phyloP scores from a whole-genome alignment of 2,329 filamentous ascomycete genomes.

The Plenodomus lindquistii region DNA sequence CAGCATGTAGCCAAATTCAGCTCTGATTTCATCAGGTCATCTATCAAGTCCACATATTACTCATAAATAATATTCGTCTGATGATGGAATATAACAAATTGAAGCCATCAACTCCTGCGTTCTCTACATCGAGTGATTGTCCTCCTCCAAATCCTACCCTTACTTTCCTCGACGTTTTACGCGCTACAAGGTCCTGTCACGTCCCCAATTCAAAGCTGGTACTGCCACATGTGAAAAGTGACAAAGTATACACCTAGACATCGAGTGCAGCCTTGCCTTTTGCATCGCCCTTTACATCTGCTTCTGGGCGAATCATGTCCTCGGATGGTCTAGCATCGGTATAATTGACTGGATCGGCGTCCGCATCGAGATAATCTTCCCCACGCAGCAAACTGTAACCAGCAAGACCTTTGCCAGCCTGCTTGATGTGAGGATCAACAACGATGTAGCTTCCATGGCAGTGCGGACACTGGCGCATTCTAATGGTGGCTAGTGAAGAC shows the following conservation, averaged over 20 bases:
- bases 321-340: constrained; percentile 7
- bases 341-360: constrained; percentile 18
- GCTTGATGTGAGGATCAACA: background rate
- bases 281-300: constrained; percentile 3
- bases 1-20: too few relatives aligned
- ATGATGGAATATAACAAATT: too few relatives aligned
- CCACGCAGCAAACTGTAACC: constrained; percentile 21
- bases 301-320: constrained; percentile 9
- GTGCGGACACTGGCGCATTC: constrained; percentile 19
- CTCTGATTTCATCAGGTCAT: too few relatives aligned
- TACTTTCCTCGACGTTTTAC: too few relatives aligned
- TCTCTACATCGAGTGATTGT: too few relatives aligned
- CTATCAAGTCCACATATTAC: too few relatives aligned
- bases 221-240: too few relatives aligned
- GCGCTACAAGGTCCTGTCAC: background rate
- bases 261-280: constrained; percentile 13
- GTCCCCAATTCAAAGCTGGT: too few relatives aligned
- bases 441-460: constrained; percentile 15
- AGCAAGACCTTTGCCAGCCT: constrained; percentile 8
- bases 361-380: constrained; percentile 20
- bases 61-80: too few relatives aligned
- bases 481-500: background rate
- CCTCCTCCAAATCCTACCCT: too few relatives aligned
- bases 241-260: constrained; percentile 8
- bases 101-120: too few relatives aligned